Percentiles rank a stretch among this genome's conserved stretches.
Conservation (phyloP, 1,139 yeast genomes). For the Tardiomyces blankii region DNA sequence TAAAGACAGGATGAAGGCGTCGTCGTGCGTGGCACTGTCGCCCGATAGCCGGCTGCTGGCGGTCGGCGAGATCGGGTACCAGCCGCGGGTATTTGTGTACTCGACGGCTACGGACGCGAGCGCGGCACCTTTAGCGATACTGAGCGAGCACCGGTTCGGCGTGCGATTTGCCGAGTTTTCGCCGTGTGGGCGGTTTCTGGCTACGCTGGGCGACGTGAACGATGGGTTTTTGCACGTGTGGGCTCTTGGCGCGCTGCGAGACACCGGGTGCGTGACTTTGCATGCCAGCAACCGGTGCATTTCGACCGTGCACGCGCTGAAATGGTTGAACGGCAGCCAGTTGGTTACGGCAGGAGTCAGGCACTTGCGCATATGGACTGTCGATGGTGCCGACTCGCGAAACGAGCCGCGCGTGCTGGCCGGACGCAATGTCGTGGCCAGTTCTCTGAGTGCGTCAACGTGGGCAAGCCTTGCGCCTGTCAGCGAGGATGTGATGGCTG, state of each 20-base stretch:
- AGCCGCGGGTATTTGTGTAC: slow-evolving; percentile 49
- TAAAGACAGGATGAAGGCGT: slow-evolving; percentile 39
- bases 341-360: slow-evolving; percentile 48
- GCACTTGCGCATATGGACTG: slow-evolving; percentile 49
- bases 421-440: slow-evolving; percentile 51
- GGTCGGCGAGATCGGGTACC: slow-evolving; percentile 57
- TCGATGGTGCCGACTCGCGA: slow-evolving; percentile 10
- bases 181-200: slow-evolving; percentile 41
- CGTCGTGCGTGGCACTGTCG: slow-evolving; percentile 46
- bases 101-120: slow-evolving; percentile 37
- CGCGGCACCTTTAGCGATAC: slow-evolving; percentile 36
- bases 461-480: slow-evolving; percentile 34
- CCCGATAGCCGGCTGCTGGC: slow-evolving; percentile 44
- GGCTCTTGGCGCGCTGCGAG: slow-evolving; percentile 28
- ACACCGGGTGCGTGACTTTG: slow-evolving; percentile 13
- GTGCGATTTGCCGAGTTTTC: slow-evolving; percentile 45
- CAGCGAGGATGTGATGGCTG: slow-evolving; percentile 26
- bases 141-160: slow-evolving; percentile 56
- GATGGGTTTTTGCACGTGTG: slow-evolving; percentile 59
- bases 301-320: slow-evolving; percentile 39
- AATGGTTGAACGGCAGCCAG: slow-evolving; percentile 41
- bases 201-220: slow-evolving; percentile 51
- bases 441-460: slow-evolving; percentile 35
- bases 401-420: slow-evolving; percentile 28
- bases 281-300: slow-evolving; percentile 51